Evolutionary conservation across 306 rosid genomes (phyloP).

Genomic region (Medicago truncatula): DNA sequence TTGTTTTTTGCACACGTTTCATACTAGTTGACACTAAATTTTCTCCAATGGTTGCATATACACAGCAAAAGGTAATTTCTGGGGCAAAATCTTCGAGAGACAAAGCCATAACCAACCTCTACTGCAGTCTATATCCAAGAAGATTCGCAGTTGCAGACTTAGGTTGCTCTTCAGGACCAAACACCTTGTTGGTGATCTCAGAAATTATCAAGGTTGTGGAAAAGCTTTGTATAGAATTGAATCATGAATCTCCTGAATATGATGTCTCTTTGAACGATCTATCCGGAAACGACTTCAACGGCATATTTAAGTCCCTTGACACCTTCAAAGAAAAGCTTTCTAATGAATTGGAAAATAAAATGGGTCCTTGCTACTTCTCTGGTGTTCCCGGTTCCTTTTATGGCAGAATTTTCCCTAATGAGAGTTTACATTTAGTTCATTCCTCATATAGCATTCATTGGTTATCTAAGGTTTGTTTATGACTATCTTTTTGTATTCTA

Average conservation of each 20-base stretch:
- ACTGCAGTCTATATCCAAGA: not conserved
- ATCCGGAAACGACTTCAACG: not conserved
- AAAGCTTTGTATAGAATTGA: not conserved
- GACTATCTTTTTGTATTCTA: too few relatives aligned
- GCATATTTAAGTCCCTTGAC: too few relatives aligned
- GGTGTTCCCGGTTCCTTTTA: not conserved
- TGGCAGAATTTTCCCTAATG: not conserved
- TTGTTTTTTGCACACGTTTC: too few relatives aligned
- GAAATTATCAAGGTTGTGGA: not conserved
- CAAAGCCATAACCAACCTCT: not conserved
- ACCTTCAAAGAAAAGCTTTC: too few relatives aligned
- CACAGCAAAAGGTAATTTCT: not conserved
- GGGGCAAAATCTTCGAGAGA: not conserved
- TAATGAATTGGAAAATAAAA: not conserved
- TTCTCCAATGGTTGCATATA: too few relatives aligned
- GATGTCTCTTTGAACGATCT: not conserved
- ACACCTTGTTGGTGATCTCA: not conserved
- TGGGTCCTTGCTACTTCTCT: not conserved
- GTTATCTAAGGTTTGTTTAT: not conserved
- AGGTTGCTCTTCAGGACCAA: not conserved
- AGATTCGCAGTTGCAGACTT: not conserved
- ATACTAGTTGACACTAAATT: too few relatives aligned
- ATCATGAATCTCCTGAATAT: not conserved
- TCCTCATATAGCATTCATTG: not conserved
- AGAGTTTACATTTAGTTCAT: not conserved